Evolutionary conservation across 768 basidiomycete species (phyloP), one percentile per base, ranked within the genome.

Genomic region (Panaeolus cyanescens): DNA sequence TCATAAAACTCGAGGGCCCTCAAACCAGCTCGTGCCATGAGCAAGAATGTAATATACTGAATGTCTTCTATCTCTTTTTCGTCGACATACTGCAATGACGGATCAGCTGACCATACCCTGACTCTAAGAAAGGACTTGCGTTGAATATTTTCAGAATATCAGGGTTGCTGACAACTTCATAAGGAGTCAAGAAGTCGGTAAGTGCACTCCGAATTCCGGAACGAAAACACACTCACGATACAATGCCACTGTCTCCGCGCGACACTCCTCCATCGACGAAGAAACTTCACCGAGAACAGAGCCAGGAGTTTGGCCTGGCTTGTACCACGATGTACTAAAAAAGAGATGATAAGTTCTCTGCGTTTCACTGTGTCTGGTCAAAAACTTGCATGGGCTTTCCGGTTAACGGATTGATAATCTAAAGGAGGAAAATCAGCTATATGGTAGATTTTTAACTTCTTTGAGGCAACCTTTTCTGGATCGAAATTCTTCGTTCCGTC

Each of bases 191-290:
- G 34, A 4, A 30, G 59, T 50, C 60, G 39, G 55, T 32, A 54
- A 63, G 54, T 61, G 59, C 58, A 45, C 34, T 55, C 42, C 28
- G 53, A 58, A 33, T 17, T 28, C 56, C 22, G 61, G 60, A 32
- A n/a, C 40, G 33, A 12, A 55, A 32, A 37, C 30, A 45, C 25
- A 76, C 85, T 77, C 68, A 91, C 92, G 81, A 75, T 86, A 95
- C 39, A 95, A 77, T 0, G 91, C 91, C 20, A 93, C 93, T 2
- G 91, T 83, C 75, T 96, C 94, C 8, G 93, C 93, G n/a, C 94
- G 86, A 66, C 93, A 95, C 76, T 95, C 93, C 74, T 95, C 94
- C 85, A 95, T 86, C 1, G 93, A 95, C 0, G 93, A 94, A 3
- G 92, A 93, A 7, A 93, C 90, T 62, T 94, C 90, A 0, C 93